phyloP scores from a whole-genome alignment of 768 basidiomycete species.

The Leccinum boreale region DNA sequence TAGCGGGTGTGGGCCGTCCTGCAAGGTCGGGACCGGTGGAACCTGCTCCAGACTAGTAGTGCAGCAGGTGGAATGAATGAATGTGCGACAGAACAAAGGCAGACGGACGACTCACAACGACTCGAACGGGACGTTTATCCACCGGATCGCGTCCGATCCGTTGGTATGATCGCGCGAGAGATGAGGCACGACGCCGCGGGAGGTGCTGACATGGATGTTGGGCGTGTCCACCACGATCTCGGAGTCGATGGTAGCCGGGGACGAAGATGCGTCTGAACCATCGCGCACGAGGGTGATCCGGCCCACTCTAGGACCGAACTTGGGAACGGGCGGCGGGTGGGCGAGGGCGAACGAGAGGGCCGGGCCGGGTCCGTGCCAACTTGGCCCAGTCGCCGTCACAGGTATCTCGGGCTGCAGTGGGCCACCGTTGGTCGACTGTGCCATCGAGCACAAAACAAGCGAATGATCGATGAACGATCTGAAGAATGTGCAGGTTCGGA shows the following conservation, averaged over 20 bases:
- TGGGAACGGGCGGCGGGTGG: neutral
- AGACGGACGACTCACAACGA: slow-evolving; percentile 60
- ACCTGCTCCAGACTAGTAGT: slow-evolving; percentile 54
- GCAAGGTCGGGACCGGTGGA: slow-evolving; percentile 65
- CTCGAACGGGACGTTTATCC: slow-evolving; percentile 75
- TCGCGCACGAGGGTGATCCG: slow-evolving; percentile 17
- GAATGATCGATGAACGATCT: neutral
- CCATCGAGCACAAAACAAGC: slow-evolving; percentile 2
- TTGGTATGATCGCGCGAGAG: slow-evolving; percentile 60
- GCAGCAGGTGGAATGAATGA: neutral
- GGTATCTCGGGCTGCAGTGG: neutral
- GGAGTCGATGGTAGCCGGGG: neutral
- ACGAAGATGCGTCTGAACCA: neutral
- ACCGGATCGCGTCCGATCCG: slow-evolving; percentile 47
- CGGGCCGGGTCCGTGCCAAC: neutral
- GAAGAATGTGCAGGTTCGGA: neutral
- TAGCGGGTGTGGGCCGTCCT: slow-evolving; percentile 49
- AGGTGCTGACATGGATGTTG: slow-evolving; percentile 56
- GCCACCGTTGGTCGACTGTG: neutral
- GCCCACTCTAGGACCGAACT: slow-evolving; percentile 29
- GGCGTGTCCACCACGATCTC: slow-evolving; percentile 55
- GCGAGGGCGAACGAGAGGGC: slow-evolving; percentile 20
- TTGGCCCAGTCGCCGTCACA: neutral
- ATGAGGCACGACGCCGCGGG: slow-evolving; percentile 73
- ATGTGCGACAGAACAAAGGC: neutral